These are phyloP conservation scores for Nicotiana rustica DNA, from an alignment of 305 asterid species.

Conservation along the genomic window DNA sequence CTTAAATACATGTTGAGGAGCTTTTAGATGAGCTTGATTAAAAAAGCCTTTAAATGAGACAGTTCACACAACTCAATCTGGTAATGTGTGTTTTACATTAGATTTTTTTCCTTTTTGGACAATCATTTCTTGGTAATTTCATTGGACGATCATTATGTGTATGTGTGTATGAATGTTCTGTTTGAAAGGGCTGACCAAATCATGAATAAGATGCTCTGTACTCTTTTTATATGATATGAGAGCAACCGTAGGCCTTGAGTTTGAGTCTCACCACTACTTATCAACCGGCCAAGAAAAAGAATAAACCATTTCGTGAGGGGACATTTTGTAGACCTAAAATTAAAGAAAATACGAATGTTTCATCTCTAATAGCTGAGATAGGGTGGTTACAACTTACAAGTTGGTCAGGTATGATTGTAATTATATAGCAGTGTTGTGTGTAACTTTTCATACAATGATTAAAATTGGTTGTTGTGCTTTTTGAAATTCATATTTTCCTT, in stretches of 20 bases:
- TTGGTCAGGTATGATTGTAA: neutral
- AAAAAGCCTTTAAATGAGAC: neutral
- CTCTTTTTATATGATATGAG: neutral
- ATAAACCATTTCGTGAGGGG: neutral
- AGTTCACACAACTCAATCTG: neutral
- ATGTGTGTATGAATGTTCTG: too few species aligned
- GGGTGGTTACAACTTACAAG: neutral
- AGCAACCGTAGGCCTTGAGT: neutral
- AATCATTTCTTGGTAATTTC: too few species aligned
- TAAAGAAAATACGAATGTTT: neutral
- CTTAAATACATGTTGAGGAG: constrained; percentile 6
- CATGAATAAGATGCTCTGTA: too few species aligned
- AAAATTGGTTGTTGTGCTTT: too few species aligned
- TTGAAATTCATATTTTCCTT: too few species aligned
- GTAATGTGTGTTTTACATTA: too few species aligned
- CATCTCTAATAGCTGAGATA: neutral
- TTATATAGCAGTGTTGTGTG: neutral
- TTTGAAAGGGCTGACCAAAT: too few species aligned
- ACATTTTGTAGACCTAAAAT: neutral
- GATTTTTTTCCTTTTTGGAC: too few species aligned
- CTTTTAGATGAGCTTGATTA: neutral
- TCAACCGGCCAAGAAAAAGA: neutral
- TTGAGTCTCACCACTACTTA: neutral
- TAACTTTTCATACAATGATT: too few species aligned
- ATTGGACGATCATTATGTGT: too few species aligned